phyloP scores from a whole-genome alignment of 2,329 filamentous ascomycete genomes.

The Pseudocercospora musae region DNA sequence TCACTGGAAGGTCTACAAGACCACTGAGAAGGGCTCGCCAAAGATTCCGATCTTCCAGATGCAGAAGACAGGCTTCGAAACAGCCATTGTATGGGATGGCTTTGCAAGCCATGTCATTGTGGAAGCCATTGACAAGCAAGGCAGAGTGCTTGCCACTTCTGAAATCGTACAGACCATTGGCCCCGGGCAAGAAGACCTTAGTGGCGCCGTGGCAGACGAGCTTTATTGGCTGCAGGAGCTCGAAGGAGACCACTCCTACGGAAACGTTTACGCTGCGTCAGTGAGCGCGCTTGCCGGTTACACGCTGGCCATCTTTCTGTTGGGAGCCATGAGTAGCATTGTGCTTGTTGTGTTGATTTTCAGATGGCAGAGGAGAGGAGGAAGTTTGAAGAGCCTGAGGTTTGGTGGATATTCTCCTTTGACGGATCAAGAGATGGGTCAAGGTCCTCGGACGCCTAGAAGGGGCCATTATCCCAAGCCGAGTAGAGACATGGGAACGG shows the following conservation, averaged over 20 bases:
- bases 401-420: not conserved
- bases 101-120: slow-evolving; percentile 18
- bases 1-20: slow-evolving; percentile 19
- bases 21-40: slow-evolving; percentile 12
- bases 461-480: not conserved
- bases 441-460: not conserved
- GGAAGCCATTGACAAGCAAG: slow-evolving; percentile 19
- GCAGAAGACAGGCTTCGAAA: slow-evolving; percentile 19
- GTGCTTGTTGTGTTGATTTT: slow-evolving; percentile 3
- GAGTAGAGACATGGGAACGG: not conserved
- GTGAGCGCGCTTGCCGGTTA: not conserved
- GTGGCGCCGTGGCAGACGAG: slow-evolving; percentile 17
- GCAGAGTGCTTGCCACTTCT: slow-evolving; percentile 6
- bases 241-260: slow-evolving; percentile 5
- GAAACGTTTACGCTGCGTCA: slow-evolving; percentile 6
- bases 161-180: slow-evolving; percentile 1
- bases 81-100: slow-evolving; percentile 16
- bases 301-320: slow-evolving; percentile 6
- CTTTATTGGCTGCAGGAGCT: slow-evolving; percentile 16
- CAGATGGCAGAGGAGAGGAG: not conserved
- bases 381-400: not conserved
- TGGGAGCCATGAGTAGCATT: slow-evolving; percentile 8
- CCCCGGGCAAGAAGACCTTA: slow-evolving; percentile 1
- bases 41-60: slow-evolving; percentile 12
- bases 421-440: not conserved